Evolutionary conservation across 345 rosid species (phyloP).

Genomic region (Citropsis articulata): DNA sequence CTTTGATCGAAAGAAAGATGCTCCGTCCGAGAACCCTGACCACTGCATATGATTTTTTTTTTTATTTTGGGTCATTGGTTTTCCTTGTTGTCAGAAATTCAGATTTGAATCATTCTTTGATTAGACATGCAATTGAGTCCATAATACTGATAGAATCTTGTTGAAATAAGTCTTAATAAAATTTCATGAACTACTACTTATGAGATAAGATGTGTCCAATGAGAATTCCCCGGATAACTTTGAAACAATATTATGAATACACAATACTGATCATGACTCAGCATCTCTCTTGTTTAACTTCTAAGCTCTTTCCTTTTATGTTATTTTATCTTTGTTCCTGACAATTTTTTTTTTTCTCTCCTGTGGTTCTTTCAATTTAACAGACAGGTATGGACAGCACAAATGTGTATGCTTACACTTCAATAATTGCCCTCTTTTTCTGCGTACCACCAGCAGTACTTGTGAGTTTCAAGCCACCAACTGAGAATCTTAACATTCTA

Average conservation of each 20-base stretch:
- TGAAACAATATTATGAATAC: neutral
- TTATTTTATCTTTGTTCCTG: neutral
- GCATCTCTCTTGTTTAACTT: neutral
- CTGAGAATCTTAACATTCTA: neutral
- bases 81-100: neutral
- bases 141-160: neutral
- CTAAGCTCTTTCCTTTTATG: neutral
- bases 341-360: neutral
- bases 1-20: neutral
- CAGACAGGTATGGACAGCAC: constrained; percentile 60
- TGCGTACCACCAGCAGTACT: constrained; percentile 49
- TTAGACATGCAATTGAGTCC: neutral
- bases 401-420: constrained; percentile 48
- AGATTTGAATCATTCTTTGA: neutral
- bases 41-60: neutral
- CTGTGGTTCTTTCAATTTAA: neutral
- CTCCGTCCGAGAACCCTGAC: neutral
- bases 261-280: neutral
- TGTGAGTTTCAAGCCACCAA: constrained; percentile 24
- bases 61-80: neutral
- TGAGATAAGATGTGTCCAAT: neutral
- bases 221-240: neutral
- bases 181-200: neutral
- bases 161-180: neutral
- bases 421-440: constrained; percentile 45